Conservation (phyloP, 352 stramenopile genomes). For the Phytophthora sp. region DNA sequence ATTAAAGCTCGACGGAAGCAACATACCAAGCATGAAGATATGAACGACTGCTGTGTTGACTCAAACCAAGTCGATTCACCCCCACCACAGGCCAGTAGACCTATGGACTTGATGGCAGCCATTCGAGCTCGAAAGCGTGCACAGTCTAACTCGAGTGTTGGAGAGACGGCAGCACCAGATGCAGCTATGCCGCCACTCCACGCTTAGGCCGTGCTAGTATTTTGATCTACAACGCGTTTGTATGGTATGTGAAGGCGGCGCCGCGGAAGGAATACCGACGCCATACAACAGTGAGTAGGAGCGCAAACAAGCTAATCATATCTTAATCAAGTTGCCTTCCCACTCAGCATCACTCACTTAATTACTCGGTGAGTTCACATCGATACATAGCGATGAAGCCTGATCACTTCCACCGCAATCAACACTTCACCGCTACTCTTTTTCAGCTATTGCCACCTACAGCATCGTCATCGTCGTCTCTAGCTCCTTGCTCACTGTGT, state of each 20-base stretch:
- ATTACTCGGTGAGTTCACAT: slow-evolving; percentile 11
- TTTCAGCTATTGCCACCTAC: slow-evolving; percentile 6
- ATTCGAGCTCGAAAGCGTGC: slow-evolving; percentile 60
- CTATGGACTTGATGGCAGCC: slow-evolving; percentile 63
- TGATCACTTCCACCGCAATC: slow-evolving; percentile 9
- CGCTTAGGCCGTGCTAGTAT: too few species aligned
- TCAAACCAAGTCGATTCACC: not conserved
- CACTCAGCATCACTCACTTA: slow-evolving; percentile 29
- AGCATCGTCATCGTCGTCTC: slow-evolving; percentile 1
- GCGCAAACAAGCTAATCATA: slow-evolving; percentile 9
- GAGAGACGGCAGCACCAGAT: not conserved
- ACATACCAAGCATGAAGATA: not conserved
- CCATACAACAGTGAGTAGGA: not conserved
- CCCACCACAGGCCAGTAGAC: slow-evolving; percentile 5
- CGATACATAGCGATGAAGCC: not conserved
- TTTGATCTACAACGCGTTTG: not conserved
- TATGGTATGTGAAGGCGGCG: not conserved
- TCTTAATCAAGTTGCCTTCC: slow-evolving; percentile 11
- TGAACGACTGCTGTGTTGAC: not conserved
- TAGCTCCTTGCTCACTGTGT: slow-evolving; percentile 4
- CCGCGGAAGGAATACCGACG: not conserved
- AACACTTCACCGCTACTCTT: slow-evolving; percentile 5
- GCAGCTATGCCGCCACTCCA: not conserved
- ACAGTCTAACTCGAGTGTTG: slow-evolving; percentile 7
- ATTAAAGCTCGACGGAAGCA: slow-evolving; percentile 51